Base-by-base conservation (phyloP, 176 grass and related monocot genomes). In the Melocanna baccifera region DNA sequence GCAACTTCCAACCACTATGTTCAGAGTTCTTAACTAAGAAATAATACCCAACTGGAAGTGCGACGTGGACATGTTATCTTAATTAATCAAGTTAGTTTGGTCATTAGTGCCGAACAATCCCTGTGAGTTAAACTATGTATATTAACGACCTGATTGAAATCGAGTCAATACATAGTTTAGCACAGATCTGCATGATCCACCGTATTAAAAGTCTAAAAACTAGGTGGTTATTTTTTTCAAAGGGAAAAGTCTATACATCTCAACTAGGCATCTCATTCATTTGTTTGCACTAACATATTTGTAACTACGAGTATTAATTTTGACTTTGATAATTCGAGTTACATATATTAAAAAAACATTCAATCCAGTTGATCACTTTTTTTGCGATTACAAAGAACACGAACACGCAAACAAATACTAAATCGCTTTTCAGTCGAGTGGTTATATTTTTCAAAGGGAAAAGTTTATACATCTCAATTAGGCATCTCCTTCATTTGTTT, bases 91-190 rank as follows among this genome's bases (percentile, higher is more conserved):
- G 61, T 58, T 47, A 22, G 34, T 90, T 86, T 71, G 46, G 72
- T 56, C 78, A 36, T 69, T 71, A 53, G 48, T 76, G 32, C 6
- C 45, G 6, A 51, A 59, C 36, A 84, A 76, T 82, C 46, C 12
- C 47, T 51, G 59, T 79, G 22, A 58, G 55, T 22, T 58, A 23
- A 50, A 22, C 42, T 2, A 5, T 53, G 77, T 62, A 67, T 0
- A 7, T 76, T 76, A 80, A 85, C 29, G 15, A 81, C 40, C 71
- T 81, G 62, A 69, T 76, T 69, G 42, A 52, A 22, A 13, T 48
- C 2, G 51, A 25, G 20, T 18, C 37, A 43, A 32, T 41, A 5
- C 12, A 43, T 32, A 52, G 43, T 52, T 85, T 55, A 62, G 14
- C 64, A 46, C 14, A 41, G 30, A 79, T n/a, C 14, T 28, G 11